Evolutionary conservation across 352 stramenopile genomes (phyloP).

Genomic region (Globisporangium cederbergense): DNA sequence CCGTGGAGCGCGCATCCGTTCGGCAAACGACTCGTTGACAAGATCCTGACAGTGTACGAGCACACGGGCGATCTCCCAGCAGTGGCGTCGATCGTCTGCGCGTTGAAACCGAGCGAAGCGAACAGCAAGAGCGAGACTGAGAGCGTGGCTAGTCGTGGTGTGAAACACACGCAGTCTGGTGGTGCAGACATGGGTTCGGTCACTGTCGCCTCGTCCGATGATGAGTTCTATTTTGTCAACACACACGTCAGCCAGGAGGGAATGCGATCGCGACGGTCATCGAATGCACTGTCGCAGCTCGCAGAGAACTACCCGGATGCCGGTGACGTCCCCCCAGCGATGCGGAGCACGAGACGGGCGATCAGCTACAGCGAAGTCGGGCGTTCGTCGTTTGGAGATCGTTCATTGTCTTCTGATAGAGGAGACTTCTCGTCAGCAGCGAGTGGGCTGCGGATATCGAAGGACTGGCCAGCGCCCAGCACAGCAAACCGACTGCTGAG

Average conservation of each 20-base stretch:
- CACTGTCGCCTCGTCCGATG: conserved; percentile 14
- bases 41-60: conserved; percentile 80
- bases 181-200: not conserved
- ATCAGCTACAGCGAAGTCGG: conserved; percentile 62
- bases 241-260: conserved; percentile 6
- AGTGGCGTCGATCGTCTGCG: conserved; percentile 76
- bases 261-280: conserved; percentile 26
- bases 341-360: conserved; percentile 47
- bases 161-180: conserved; percentile 2
- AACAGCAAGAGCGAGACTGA: conserved; percentile 4
- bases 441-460: conserved; percentile 23
- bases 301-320: conserved; percentile 21
- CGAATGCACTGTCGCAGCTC: conserved; percentile 33
- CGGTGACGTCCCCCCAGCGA: conserved; percentile 40
- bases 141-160: not conserved
- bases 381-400: conserved; percentile 20
- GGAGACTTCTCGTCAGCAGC: conserved; percentile 18
- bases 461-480: conserved; percentile 43
- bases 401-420: conserved; percentile 6
- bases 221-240: conserved; percentile 21
- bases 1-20: conserved; percentile 82
- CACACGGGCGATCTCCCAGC: conserved; percentile 69
- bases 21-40: conserved; percentile 68
- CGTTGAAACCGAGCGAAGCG: conserved; percentile 41
- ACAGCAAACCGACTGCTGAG: conserved; percentile 21